Evolutionary conservation across 75 land plant genomes (phyloP), one percentile per base, ranked within the genome.

Genomic region (Pinus albicaulis): DNA sequence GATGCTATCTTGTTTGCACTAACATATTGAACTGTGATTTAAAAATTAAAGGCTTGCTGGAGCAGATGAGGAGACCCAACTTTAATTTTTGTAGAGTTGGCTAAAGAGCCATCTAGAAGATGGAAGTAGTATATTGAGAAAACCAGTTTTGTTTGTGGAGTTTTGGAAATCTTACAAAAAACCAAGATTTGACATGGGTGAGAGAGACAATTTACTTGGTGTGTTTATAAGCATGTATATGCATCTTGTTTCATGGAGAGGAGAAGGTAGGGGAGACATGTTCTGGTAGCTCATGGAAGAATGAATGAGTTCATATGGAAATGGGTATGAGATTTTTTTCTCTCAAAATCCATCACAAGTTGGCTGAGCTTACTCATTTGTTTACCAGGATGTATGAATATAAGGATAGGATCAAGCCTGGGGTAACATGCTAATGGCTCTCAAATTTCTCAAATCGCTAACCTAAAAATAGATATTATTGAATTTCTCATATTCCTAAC

Each of bases 241-340:
- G 25, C 76, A 16, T 93, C 98, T 0, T 92, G 92, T 1, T 82
- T 76, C 48, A 75, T n/a, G 60, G 12, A 91, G 91, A 16, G 84
- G 89, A 23, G 89, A 84, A 26, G 91, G 83, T 1, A 0, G 36
- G 3, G 98, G 98, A 7, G 86, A 91, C n/a, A 75, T 95, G n/a
- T 90, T 93, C 31, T 95, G 98, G 98, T 94, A 95, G 72, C 89
- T 93, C 20, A 56, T 89, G 57, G 61, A 84, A 6, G 79, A 81
- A 65, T 92, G 89, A 10, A 90, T 92, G 92, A 69, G 60, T n/a
- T 78, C 84, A 1, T 92, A 76, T 72, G 77, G 84, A 23, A 95
- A 96, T 77, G 98, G 95, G 12, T 92, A 92, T 72, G 92, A 90
- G 53, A 76, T 92, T 34, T 71, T 90, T 53, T 56, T 92, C 63